Evolutionary conservation across 2,329 filamentous ascomycete genomes (phyloP).

Genomic region (Ophiostoma perfectum): DNA sequence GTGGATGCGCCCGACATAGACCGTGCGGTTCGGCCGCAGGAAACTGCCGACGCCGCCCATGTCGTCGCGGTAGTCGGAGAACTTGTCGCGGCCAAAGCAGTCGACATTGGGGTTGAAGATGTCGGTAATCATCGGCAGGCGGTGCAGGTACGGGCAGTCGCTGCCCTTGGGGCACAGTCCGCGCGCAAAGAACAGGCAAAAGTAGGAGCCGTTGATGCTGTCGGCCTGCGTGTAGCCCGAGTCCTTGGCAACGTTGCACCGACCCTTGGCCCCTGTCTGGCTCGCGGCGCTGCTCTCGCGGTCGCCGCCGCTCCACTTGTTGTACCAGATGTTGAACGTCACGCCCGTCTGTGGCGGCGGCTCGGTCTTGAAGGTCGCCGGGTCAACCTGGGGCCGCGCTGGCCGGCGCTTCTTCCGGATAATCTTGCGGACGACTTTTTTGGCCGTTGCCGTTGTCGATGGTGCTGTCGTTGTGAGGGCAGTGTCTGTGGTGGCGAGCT

Average conservation of each 20-base stretch:
- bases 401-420: slow-evolving; percentile 86
- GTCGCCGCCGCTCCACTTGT: slow-evolving; percentile 96
- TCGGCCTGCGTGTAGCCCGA: slow-evolving; percentile 75
- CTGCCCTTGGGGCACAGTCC: slow-evolving; percentile 74
- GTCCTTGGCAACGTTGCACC: slow-evolving; percentile 80
- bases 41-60: slow-evolving; percentile 97
- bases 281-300: slow-evolving; percentile 85
- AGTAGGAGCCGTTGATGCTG: slow-evolving; percentile 72
- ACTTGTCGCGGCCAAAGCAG: slow-evolving; percentile 91
- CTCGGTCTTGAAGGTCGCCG: slow-evolving; percentile 73
- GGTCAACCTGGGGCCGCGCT: slow-evolving; percentile 84
- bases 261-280: slow-evolving; percentile 72
- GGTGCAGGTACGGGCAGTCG: slow-evolving; percentile 91
- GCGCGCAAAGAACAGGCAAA: slow-evolving; percentile 78
- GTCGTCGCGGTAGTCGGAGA: slow-evolving; percentile 87
- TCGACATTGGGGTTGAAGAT: slow-evolving; percentile 91
- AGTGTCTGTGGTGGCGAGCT: slow-evolving; percentile 8
- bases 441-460: not conserved
- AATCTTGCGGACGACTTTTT: slow-evolving; percentile 62
- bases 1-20: slow-evolving; percentile 91
- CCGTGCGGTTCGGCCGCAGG: slow-evolving; percentile 84
- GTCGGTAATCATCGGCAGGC: slow-evolving; percentile 79
- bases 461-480: slow-evolving; percentile 11
- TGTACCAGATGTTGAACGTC: slow-evolving; percentile 98
- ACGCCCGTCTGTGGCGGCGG: slow-evolving; percentile 88